These are phyloP conservation scores for Microcos paniculata DNA, from an alignment of 345 rosid species.

Conservation along the genomic window DNA sequence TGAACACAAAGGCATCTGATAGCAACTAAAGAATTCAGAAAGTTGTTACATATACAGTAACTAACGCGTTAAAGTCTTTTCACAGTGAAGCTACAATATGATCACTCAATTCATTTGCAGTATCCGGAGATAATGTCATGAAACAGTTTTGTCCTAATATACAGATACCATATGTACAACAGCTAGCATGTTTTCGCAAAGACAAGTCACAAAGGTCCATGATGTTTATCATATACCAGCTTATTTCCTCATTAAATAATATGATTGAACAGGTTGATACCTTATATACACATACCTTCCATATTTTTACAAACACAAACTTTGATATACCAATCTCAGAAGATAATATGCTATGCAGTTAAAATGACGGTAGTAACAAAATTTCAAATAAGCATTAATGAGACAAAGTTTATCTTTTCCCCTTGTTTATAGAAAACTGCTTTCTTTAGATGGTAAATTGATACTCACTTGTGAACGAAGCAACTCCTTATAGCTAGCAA, in stretches of 20 bases:
- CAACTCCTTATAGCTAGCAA: constrained; percentile 78
- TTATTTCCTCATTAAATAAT: background rate
- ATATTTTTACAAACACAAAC: background rate
- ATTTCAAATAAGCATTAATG: background rate
- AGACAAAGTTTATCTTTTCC: background rate
- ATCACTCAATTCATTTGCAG: background rate
- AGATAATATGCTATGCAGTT: too few relatives aligned
- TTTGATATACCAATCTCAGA: background rate
- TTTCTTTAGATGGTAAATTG: constrained; percentile 15
- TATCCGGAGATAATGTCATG: background rate
- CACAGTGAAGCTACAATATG: background rate
- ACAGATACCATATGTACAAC: background rate
- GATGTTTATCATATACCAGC: background rate
- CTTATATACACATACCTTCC: background rate
- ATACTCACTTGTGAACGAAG: constrained; percentile 75
- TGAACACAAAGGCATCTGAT: constrained; percentile 3
- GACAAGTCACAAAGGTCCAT: background rate
- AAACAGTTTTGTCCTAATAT: background rate
- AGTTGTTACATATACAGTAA: background rate
- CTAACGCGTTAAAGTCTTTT: background rate
- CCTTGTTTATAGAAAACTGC: background rate
- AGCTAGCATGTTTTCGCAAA: background rate
- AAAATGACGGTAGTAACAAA: background rate
- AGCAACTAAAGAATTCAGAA: background rate
- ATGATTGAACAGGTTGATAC: background rate